phyloP scores from a whole-genome alignment of 768 basidiomycete species.

The Brasilioporus rufonigricans region DNA sequence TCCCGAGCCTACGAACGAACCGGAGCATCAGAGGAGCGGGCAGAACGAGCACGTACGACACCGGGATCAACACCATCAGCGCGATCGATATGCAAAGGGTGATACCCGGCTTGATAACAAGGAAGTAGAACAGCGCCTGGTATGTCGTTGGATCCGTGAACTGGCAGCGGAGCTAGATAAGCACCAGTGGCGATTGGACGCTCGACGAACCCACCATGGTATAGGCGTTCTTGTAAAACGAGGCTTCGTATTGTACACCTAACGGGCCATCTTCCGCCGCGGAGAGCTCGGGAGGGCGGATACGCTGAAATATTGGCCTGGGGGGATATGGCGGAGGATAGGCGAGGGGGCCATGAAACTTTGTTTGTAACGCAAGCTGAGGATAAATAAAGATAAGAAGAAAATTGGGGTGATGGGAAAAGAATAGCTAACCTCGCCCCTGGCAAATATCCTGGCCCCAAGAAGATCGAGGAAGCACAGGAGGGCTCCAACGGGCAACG shows the following conservation, averaged over 20 bases:
- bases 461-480: conserved; percentile 76
- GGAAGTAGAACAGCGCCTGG: conserved; percentile 84
- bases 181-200: neutral
- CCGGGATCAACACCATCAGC: conserved; percentile 54
- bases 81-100: conserved; percentile 62
- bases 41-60: conserved; percentile 55
- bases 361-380: conserved; percentile 64
- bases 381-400: conserved; percentile 14
- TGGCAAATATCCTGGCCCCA: conserved; percentile 67
- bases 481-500: conserved; percentile 72
- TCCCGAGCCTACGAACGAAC: conserved; percentile 61
- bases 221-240: conserved; percentile 81
- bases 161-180: conserved; percentile 34
- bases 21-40: conserved; percentile 70
- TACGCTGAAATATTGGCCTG: conserved; percentile 71
- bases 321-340: conserved; percentile 65
- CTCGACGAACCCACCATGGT: conserved; percentile 57
- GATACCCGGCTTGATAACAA: conserved; percentile 82
- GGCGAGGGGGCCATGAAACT: conserved; percentile 66
- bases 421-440: conserved; percentile 56
- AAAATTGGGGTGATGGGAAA: neutral
- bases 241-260: conserved; percentile 51
- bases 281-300: conserved; percentile 44
- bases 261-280: conserved; percentile 48
- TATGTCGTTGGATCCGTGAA: conserved; percentile 82